phyloP scores from a whole-genome alignment of 169 alveolate genomes.

The Perkinsus marinus region DNA sequence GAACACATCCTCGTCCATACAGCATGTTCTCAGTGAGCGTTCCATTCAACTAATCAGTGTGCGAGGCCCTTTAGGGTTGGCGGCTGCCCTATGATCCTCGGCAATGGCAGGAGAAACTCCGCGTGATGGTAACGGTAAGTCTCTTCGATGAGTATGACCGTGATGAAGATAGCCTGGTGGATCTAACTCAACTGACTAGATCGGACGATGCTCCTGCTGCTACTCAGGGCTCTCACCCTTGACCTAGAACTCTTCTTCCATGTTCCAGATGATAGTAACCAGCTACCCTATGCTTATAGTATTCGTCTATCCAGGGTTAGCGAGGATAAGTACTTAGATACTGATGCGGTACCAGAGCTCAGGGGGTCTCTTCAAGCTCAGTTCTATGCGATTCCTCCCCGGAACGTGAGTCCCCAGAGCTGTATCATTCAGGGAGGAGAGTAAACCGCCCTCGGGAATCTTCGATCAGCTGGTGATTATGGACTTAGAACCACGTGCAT shows the following conservation, averaged over 20 bases:
- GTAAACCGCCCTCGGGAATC: not conserved
- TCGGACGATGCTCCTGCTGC: no score
- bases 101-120: not conserved
- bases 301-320: not conserved
- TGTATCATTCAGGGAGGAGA: not conserved
- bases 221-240: not conserved
- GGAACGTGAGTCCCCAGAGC: not conserved
- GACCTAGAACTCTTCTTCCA: not conserved
- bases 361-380: not conserved
- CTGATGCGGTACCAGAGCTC: not conserved
- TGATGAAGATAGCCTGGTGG: not conserved
- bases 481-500: not conserved
- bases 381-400: not conserved
- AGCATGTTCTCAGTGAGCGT: not conserved
- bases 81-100: not conserved
- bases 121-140: not conserved
- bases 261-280: not conserved
- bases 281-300: not conserved
- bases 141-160: not conserved
- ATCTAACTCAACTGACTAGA: not conserved
- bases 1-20: not conserved
- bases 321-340: not conserved
- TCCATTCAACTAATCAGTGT: not conserved
- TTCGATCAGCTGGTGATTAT: not conserved
- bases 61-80: not conserved